Conservation (phyloP, 805 yeast genomes). For the Metschnikowia cerradonensis region DNA sequence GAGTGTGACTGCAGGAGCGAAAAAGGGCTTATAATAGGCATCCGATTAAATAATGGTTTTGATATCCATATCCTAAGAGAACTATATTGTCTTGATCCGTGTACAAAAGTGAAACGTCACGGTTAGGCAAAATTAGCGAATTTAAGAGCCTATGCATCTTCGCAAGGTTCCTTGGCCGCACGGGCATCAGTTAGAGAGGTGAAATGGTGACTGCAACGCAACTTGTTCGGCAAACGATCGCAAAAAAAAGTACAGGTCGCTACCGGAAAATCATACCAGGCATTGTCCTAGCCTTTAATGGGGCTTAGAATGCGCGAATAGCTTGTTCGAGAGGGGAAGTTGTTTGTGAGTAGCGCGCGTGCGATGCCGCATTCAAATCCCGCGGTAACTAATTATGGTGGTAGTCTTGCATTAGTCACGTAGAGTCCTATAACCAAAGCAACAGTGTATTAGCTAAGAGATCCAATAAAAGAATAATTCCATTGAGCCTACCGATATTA, state of each 20-base stretch:
- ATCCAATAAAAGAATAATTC: no score
- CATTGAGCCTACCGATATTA: no score
- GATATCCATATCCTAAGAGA: neutral
- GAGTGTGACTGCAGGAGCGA: neutral
- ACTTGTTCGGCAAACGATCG: neutral
- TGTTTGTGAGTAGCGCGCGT: neutral
- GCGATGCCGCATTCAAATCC: neutral
- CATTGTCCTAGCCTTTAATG: neutral
- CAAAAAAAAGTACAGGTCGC: neutral
- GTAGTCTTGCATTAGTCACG: no score
- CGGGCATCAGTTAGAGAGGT: neutral
- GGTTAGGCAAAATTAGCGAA: neutral
- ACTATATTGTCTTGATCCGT: neutral
- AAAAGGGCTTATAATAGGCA: neutral
- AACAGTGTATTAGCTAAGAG: no score
- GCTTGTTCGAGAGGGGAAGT: neutral
- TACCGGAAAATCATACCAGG: neutral
- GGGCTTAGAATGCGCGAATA: neutral
- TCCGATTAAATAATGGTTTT: neutral
- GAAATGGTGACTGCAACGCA: neutral
- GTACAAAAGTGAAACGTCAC: neutral
- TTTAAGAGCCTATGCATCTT: slow-evolving; percentile 1
- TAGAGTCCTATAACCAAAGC: no score
- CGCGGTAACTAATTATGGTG: neutral
- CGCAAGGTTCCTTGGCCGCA: slow-evolving; percentile 2